phyloP scores from a whole-genome alignment of 306 rosid species.

The Prinsepia uniflora region DNA sequence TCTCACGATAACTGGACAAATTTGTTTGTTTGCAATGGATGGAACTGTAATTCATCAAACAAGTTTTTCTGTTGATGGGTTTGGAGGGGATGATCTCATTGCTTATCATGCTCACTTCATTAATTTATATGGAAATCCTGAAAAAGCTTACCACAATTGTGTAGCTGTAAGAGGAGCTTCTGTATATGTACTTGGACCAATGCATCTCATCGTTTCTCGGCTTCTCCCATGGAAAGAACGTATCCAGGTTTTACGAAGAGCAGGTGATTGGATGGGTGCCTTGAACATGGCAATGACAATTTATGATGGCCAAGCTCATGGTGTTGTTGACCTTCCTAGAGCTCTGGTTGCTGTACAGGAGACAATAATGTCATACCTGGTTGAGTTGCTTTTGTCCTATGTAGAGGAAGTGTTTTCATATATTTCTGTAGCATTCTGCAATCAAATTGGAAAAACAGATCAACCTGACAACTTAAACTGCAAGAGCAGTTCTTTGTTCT shows the following conservation, averaged over 20 bases:
- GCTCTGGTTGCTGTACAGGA: constrained; percentile 83
- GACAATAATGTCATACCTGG: constrained; percentile 84
- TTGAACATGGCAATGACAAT: constrained; percentile 93
- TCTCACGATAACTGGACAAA: constrained; percentile 72
- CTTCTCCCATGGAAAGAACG: constrained; percentile 99
- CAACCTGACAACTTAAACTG: constrained; percentile 37
- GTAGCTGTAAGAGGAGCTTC: constrained; percentile 92
- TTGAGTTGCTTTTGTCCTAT: constrained; percentile 84
- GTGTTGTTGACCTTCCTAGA: constrained; percentile 92
- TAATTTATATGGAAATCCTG: constrained; percentile 83
- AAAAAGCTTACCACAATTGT: constrained; percentile 88
- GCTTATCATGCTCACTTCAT: constrained; percentile 77
- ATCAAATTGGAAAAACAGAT: constrained; percentile 69
- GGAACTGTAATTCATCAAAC: constrained; percentile 93
- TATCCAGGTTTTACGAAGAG: constrained; percentile 70
- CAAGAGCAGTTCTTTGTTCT: constrained; percentile 54
- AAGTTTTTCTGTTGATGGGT: constrained; percentile 62
- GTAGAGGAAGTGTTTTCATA: constrained; percentile 97
- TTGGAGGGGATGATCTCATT: constrained; percentile 73
- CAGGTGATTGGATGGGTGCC: constrained; percentile 99
- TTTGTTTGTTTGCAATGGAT: constrained; percentile 75
- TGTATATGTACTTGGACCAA: constrained; percentile 78
- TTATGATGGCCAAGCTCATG: constrained; percentile 93
- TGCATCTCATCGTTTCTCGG: constrained; percentile 71
- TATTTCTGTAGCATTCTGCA: constrained; percentile 88